Base-by-base conservation (phyloP, 2,329 filamentous ascomycete species). In the Pleurostoma richardsiae region DNA sequence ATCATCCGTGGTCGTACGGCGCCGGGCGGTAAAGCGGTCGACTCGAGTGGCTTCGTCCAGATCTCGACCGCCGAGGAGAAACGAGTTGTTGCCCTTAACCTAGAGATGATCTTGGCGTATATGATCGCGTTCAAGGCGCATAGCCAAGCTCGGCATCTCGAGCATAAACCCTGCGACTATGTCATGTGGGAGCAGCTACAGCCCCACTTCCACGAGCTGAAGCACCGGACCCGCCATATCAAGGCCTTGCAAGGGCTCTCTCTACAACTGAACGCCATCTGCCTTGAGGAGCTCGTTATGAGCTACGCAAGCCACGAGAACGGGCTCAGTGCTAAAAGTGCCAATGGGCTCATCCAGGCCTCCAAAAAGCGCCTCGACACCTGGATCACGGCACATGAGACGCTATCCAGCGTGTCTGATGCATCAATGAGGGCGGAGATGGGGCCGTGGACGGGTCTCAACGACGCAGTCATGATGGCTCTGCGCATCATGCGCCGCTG, bases 21-120 rank as follows among this genome's bases (percentile, higher is more conserved):
- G 4, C 54, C 41, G 55, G 48, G 29, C 47, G 52, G 7, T 43
- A 52, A 5, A 55, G 49, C 40, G 49, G 50, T 36, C n/a, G 33
- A 36, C 40, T 56, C 56, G 7, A 58, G 59, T n/a, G 46, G 53
- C 5, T 58, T 56, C 19, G 49, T 40, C 10, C 27, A 30, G 8
- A 30, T 55, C 5, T 54, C 59, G 33, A 59, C 64, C n/a, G 45
- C 60, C 5, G 67, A 67, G 28, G 59, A 64, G 44, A 72, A 70
- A 54, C 62, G 67, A n/a, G 66, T 66, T 30, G 67, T 65, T 30
- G 67, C 67, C 1, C 61, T 75, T 8, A 69, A 70, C 31, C 60
- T 78, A 6, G 75, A 79, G 54, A 74, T 74, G 58, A 66, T 75
- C 26, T 58, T 78, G 45, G 69, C 73, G 4, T 82, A 79, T 53